phyloP scores from a whole-genome alignment of 148 eudicot genomes.

The Silene latifolia region DNA sequence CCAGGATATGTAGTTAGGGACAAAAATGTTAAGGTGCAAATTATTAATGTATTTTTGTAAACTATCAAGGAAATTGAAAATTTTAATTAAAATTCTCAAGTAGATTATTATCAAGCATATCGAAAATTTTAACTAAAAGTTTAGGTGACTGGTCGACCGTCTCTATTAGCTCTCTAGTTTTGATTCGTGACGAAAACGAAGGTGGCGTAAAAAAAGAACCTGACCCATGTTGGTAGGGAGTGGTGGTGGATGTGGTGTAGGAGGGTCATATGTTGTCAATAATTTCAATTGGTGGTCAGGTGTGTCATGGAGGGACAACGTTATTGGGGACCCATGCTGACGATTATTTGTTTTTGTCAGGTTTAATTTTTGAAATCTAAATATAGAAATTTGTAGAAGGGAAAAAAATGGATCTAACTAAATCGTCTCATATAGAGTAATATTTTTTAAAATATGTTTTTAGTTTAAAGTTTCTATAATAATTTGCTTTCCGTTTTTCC shows the following conservation, averaged over 20 bases:
- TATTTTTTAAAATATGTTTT: too few relatives aligned
- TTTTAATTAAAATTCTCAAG: background rate
- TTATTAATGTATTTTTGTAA: too few relatives aligned
- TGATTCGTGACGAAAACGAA: too few relatives aligned
- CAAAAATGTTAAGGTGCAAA: too few relatives aligned
- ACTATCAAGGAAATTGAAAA: background rate
- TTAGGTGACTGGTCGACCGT: too few relatives aligned
- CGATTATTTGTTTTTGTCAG: background rate
- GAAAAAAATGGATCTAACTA: too few relatives aligned
- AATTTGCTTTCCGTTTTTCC: too few relatives aligned
- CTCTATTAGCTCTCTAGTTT: too few relatives aligned
- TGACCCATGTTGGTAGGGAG: constrained; percentile 13
- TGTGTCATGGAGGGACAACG: constrained; percentile 10
- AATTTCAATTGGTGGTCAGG: constrained; percentile 13
- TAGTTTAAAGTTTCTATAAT: too few relatives aligned
- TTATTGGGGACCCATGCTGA: constrained; percentile 7
- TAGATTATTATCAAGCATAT: too few relatives aligned
- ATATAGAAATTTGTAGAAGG: background rate
- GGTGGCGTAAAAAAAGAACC: background rate
- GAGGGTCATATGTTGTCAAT: constrained; percentile 6
- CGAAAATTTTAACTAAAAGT: too few relatives aligned
- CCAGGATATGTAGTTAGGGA: background rate
- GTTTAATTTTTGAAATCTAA: background rate
- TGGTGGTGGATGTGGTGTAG: constrained; percentile 12
- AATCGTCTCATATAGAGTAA: too few relatives aligned